Percentiles rank a stretch among this genome's conserved stretches.
phyloP scores from a whole-genome alignment of 345 rosid species.

The Euclidium syriacum region DNA sequence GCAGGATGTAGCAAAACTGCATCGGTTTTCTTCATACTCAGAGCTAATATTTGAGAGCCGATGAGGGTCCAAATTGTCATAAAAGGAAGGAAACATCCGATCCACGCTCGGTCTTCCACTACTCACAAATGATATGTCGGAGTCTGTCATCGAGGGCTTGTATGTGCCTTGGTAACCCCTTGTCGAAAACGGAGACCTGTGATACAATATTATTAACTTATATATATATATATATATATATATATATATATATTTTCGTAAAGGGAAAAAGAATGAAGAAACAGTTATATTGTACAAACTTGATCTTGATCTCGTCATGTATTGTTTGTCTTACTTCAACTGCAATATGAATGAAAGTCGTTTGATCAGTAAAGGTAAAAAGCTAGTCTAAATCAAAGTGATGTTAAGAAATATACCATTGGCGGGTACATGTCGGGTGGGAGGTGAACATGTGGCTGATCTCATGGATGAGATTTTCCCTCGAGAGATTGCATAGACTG shows the following conservation, averaged over 20 bases:
- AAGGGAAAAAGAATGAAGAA: neutral
- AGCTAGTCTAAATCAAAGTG: neutral
- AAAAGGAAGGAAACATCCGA: constrained; percentile 31
- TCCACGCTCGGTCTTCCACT: constrained; percentile 53
- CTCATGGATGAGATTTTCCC: constrained; percentile 56
- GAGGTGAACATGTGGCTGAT: constrained; percentile 44
- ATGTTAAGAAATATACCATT: constrained; percentile 2
- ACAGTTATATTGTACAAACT: constrained; percentile 8
- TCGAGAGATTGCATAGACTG: constrained; percentile 62
- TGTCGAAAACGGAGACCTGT: constrained; percentile 66
- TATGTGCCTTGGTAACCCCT: constrained; percentile 31
- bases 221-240: too few relatives aligned
- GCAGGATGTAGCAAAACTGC: constrained; percentile 34
- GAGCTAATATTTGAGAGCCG: constrained; percentile 41
- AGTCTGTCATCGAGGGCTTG: constrained; percentile 41
- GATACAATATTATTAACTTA: too few relatives aligned
- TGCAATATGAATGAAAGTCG: neutral
- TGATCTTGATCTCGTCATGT: constrained; percentile 35
- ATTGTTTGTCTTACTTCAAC: constrained; percentile 21
- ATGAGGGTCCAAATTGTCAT: constrained; percentile 37
- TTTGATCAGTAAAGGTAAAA: neutral
- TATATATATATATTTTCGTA: too few relatives aligned
- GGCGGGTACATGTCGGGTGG: constrained; percentile 17
- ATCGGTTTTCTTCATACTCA: constrained; percentile 44
- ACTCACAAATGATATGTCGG: constrained; percentile 77